Evolutionary conservation across 371 early-diverging fungal species (phyloP).

Genomic region (Mortierella sp.): DNA sequence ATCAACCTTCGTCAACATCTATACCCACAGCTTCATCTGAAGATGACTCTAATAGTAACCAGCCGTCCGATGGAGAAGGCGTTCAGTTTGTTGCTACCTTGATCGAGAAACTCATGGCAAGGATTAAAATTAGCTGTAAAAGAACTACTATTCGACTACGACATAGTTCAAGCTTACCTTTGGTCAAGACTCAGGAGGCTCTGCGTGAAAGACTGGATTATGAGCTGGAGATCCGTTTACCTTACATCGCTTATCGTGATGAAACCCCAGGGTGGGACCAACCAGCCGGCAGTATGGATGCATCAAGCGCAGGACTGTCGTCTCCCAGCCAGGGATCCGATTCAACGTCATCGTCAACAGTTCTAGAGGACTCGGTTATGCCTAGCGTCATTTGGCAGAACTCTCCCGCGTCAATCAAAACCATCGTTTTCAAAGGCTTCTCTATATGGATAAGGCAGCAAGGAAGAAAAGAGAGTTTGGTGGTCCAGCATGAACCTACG

Average conservation of each 20-base stretch:
- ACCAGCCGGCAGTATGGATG: slow-evolving; percentile 36
- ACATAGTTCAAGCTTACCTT: slow-evolving; percentile 62
- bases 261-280: slow-evolving; percentile 70
- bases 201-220: slow-evolving; percentile 55
- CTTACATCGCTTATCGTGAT: slow-evolving; percentile 70
- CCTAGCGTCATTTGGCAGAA: slow-evolving; percentile 57
- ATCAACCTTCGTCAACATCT: slow-evolving; percentile 9
- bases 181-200: slow-evolving; percentile 21
- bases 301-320: slow-evolving; percentile 59
- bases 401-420: slow-evolving; percentile 51
- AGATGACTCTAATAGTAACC: slow-evolving; percentile 5
- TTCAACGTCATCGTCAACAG: slow-evolving; percentile 36
- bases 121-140: slow-evolving; percentile 67
- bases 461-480: slow-evolving; percentile 1
- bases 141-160: slow-evolving; percentile 68
- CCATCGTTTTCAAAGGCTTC: slow-evolving; percentile 43
- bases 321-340: slow-evolving; percentile 27
- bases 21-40: slow-evolving; percentile 1
- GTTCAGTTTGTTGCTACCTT: slow-evolving; percentile 74
- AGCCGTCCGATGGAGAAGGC: slow-evolving; percentile 67
- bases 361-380: slow-evolving; percentile 40
- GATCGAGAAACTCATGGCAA: slow-evolving; percentile 79
- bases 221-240: slow-evolving; percentile 68
- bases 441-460: slow-evolving; percentile 49
- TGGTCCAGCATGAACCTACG: slow-evolving; percentile 2